Percentiles rank a stretch among this genome's conserved stretches.
These are phyloP conservation scores for Lycium barbarum DNA, from an alignment of 257 asterid species.

Conservation along the genomic window DNA sequence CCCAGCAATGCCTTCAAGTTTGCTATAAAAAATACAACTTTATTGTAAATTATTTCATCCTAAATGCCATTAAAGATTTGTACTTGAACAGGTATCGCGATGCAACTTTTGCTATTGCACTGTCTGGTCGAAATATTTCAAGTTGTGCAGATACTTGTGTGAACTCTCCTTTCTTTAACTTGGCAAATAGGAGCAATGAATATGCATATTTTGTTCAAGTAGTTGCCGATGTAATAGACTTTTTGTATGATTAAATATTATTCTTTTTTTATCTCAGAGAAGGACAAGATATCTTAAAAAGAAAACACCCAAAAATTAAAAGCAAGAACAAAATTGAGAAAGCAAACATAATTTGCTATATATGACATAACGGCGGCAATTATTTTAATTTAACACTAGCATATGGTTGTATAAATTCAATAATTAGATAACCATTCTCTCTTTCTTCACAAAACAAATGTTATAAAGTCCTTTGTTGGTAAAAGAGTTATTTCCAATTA, in stretches of 20 bases:
- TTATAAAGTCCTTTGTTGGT: too few relatives aligned
- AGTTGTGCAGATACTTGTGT: slow-evolving; percentile 6
- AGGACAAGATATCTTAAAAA: too few relatives aligned
- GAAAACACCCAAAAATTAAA: too few relatives aligned
- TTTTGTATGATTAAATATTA: neutral
- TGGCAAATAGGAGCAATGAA: neutral
- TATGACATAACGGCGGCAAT: too few relatives aligned
- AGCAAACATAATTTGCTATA: too few relatives aligned
- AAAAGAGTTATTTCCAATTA: too few relatives aligned
- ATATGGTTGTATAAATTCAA: too few relatives aligned
- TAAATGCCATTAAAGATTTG: neutral
- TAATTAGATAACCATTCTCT: too few relatives aligned
- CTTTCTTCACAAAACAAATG: too few relatives aligned
- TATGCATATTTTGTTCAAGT: slow-evolving; percentile 11
- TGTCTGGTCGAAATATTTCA: neutral
- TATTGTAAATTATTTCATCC: neutral
- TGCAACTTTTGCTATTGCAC: slow-evolving; percentile 1
- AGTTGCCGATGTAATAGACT: slow-evolving; percentile 14
- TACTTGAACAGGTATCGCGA: neutral
- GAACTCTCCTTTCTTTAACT: neutral
- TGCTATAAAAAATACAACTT: neutral
- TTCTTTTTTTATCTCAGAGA: too few relatives aligned
- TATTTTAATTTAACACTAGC: too few relatives aligned
- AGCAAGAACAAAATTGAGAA: too few relatives aligned
- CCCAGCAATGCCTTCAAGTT: neutral